Conservation (phyloP, 208 protist genomes). For the Trichomonas vaginalis region DNA sequence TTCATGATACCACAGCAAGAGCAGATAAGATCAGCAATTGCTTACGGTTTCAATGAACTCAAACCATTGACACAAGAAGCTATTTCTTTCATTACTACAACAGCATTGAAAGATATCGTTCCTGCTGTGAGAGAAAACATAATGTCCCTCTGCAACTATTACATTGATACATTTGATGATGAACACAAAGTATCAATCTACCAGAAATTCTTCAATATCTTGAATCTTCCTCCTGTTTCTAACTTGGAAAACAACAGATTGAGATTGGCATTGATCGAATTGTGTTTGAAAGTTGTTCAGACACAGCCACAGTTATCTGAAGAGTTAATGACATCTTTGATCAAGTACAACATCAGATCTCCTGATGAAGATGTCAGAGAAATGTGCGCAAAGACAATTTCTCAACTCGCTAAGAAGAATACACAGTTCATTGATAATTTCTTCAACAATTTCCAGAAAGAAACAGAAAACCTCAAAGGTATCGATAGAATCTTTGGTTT, state of each 20-base stretch:
- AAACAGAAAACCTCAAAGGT: not conserved
- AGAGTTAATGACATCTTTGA: not conserved
- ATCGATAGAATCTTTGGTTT: not conserved
- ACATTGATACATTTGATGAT: not conserved
- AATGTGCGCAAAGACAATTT: not conserved
- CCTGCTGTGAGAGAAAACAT: not conserved
- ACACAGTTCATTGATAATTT: not conserved
- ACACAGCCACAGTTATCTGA: not conserved
- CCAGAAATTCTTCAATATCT: not conserved
- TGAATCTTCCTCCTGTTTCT: not conserved
- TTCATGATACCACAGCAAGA: not conserved
- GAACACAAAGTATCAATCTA: not conserved
- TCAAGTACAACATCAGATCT: not conserved
- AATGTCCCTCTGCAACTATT: not conserved
- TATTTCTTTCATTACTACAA: not conserved
- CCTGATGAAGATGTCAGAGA: not conserved
- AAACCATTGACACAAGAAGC: not conserved
- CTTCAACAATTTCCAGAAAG: not conserved
- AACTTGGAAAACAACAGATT: not conserved
- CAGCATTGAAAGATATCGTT: not conserved
- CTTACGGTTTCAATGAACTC: not conserved
- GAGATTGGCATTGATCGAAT: not conserved
- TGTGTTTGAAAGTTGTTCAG: not conserved
- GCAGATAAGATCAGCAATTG: not conserved
- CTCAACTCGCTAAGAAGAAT: not conserved